Evolutionary conservation across 768 basidiomycete species (phyloP).

Genomic region (Phylloporus arenicola): DNA sequence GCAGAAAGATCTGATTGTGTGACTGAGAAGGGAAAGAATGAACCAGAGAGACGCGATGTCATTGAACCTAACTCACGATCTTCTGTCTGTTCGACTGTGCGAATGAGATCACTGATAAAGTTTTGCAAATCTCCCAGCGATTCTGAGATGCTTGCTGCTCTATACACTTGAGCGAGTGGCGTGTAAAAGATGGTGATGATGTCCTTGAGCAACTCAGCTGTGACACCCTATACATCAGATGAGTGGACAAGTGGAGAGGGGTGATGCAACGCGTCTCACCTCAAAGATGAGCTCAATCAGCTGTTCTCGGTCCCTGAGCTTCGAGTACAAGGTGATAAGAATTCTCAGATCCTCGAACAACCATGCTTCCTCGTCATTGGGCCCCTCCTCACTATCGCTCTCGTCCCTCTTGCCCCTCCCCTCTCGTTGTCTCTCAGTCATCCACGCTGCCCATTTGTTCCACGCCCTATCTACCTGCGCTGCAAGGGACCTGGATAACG

Average conservation of each 20-base stretch:
- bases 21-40: constrained; percentile 39
- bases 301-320: constrained; percentile 84
- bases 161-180: constrained; percentile 94
- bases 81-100: constrained; percentile 88
- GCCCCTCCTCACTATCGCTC: constrained; percentile 92
- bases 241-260: not conserved
- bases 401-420: constrained; percentile 16
- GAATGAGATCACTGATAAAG: constrained; percentile 92
- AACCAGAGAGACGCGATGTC: not conserved
- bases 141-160: constrained; percentile 94
- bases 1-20: constrained; percentile 75
- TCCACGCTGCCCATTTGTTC: constrained; percentile 73
- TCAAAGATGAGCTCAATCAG: constrained; percentile 92
- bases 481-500: constrained; percentile 71
- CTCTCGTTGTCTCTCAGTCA: constrained; percentile 52
- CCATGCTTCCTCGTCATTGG: constrained; percentile 94
- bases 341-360: constrained; percentile 87
- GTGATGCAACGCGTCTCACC: constrained; percentile 39
- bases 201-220: constrained; percentile 92
- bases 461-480: constrained; percentile 74
- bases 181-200: constrained; percentile 99
- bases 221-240: constrained; percentile 62
- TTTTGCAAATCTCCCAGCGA: constrained; percentile 87
- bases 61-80: constrained; percentile 53
- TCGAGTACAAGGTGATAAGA: constrained; percentile 70